A percentile compares a stretch with the other conserved stretches of the same genome.
phyloP scores from a whole-genome alignment of 352 stramenopile genomes.

The Bremia lactucae region DNA sequence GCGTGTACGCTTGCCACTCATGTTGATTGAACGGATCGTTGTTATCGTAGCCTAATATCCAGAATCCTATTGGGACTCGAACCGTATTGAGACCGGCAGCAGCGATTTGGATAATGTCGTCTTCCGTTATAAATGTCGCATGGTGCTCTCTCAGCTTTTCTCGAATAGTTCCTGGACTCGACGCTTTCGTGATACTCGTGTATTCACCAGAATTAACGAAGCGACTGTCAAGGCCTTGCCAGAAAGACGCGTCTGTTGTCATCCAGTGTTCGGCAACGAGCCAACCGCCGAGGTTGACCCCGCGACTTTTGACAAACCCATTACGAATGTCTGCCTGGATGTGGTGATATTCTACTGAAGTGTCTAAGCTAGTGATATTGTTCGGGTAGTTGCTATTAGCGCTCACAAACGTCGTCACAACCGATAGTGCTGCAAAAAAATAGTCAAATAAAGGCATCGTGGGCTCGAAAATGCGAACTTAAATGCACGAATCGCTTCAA shows the following conservation, averaged over 20 bases:
- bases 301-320: constrained; percentile 31
- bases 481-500: background rate
- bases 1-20: constrained; percentile 32
- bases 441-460: constrained; percentile 3
- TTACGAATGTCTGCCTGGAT: constrained; percentile 25
- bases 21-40: constrained; percentile 17
- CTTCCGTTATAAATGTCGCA: constrained; percentile 53
- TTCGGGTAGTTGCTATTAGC: background rate
- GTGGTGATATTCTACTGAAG: constrained; percentile 4
- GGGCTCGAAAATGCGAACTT: background rate
- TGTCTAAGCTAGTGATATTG: constrained; percentile 4
- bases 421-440: background rate
- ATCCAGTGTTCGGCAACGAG: constrained; percentile 80
- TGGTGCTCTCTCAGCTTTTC: constrained; percentile 43
- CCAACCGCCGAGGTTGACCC: constrained; percentile 79
- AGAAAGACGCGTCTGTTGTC: constrained; percentile 40
- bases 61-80: constrained; percentile 48
- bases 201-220: constrained; percentile 48
- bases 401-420: background rate
- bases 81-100: constrained; percentile 42
- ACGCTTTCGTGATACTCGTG: constrained; percentile 42
- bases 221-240: constrained; percentile 31
- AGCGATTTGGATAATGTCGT: constrained; percentile 37
- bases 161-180: constrained; percentile 20
- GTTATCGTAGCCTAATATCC: constrained; percentile 39